A percentile compares a stretch with the other conserved stretches of the same genome.
phyloP scores from a whole-genome alignment of 2,329 filamentous ascomycete genomes.

The Xylariomycetidae sp. region DNA sequence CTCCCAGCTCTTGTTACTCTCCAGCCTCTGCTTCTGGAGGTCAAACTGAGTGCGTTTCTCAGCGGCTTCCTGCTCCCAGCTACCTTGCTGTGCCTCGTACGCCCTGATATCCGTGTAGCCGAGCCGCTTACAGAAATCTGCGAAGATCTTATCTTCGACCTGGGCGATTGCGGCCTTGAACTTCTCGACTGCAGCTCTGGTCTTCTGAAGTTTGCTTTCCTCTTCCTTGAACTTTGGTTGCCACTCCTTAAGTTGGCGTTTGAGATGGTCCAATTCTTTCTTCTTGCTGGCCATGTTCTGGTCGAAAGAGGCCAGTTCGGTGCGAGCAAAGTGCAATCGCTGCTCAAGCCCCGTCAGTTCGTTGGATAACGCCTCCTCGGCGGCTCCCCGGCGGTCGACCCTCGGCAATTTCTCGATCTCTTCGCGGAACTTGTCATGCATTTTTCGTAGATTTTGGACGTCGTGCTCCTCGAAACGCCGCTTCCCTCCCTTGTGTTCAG shows the following conservation, averaged over 20 bases:
- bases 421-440: constrained; percentile 67
- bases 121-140: constrained; percentile 75
- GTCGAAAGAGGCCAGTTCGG: constrained; percentile 71
- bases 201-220: constrained; percentile 58
- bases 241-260: constrained; percentile 67
- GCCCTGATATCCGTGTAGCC: constrained; percentile 86
- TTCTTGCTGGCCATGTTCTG: constrained; percentile 81
- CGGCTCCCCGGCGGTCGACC: constrained; percentile 64
- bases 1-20: constrained; percentile 55
- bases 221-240: constrained; percentile 74
- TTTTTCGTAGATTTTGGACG: constrained; percentile 73
- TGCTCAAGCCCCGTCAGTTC: constrained; percentile 77
- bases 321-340: constrained; percentile 62
- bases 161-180: constrained; percentile 61
- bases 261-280: constrained; percentile 69
- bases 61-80: constrained; percentile 80
- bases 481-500: constrained; percentile 65
- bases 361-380: constrained; percentile 75
- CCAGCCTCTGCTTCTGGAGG: constrained; percentile 71
- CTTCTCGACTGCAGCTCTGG: constrained; percentile 42
- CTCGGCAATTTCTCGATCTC: constrained; percentile 78
- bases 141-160: constrained; percentile 86
- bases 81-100: constrained; percentile 90
- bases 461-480: constrained; percentile 87
- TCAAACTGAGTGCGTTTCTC: constrained; percentile 84